Evolutionary conservation across 768 basidiomycete genomes (phyloP), one percentile per base, ranked within the genome.

Genomic region (Mycena filopes): DNA sequence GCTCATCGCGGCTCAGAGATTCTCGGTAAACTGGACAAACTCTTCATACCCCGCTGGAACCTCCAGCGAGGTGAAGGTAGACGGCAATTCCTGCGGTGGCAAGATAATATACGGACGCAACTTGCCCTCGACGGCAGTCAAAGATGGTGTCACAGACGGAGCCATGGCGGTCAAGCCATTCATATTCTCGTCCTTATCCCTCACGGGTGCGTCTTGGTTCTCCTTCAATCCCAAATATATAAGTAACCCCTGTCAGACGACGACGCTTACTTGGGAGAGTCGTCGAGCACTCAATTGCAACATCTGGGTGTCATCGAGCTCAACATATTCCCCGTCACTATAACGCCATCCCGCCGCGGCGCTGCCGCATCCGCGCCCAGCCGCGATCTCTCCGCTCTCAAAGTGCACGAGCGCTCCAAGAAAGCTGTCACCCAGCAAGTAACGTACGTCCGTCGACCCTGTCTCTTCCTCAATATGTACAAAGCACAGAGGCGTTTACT

Each of bases 351-450:
- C 43, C 28, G 47, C 11, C 18, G n/a, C 29, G 7, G 15, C 15
- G 36, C 4, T 36, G 36, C 36, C 15, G 36, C 36, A 9, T 11
- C 10, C 12, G 31, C 7, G 11, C 36, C 36, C 11, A 11, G 5
- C 47, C 21, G 20, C 16, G 15, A 26, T 42, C 41, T 63, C 18
- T 41, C 62, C 3, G 31, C 50, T 1, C 45, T 42, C 31, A 48
- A 65, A n/a, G 55, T 68, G 2, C 63, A 69, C 25, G 67, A 69
- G 29, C 59, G 67, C 18, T 43, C 41, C 1, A 69, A 69, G 51
- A 65, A 65, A 28, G 63, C 63, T 4, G 63, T 61, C n/a, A 62
- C 63, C 1, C 67, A 69, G 45, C 63, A 69, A 23, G 54, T 69
- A 29, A 61, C 15, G 67, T 69, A 7, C 54, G 26, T 55, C 25